Evolutionary conservation across 805 yeast species (phyloP), one percentile per base, ranked within the genome.

Genomic region (Cyberlindnera galapagoensis): DNA sequence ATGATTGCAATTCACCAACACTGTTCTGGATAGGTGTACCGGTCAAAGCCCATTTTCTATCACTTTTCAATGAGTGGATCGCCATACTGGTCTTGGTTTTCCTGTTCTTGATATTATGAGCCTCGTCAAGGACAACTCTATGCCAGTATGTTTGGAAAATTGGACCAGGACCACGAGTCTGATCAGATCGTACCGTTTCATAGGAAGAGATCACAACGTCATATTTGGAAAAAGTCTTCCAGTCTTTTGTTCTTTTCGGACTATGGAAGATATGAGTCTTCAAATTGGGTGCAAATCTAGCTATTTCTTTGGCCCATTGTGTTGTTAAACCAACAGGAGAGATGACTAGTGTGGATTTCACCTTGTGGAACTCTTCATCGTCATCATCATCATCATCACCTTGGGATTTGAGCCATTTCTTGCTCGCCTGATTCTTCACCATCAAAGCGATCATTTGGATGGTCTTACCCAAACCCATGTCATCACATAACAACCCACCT

Each of bases 401-500:
- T 8, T 33, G 13, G 15, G 21, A 19, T 7, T 33, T 25, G n/a
- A 41, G 26, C 10, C 38, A 39, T 3, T 36, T 40, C 11, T 36
- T 42, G n/a, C 34, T 18, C 3, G 51, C 40, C 15, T 24, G 30
- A 38, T 64, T 59, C 6, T 59, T 54, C 15, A 63, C 42, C 42
- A 66, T 61, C 38, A 85, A 59, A 0, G 92, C 80, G 25, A 76
- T 61, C 10, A 83, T 73, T 56, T 85, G 95, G 29, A 85, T 73
- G 0, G 95, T 85, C 49, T 85, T 85, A 31, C 95, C 95, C 11
- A 85, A 62, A 12, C 95, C 95, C 95, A 85, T 85, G 57, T 82
- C 94, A 52, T 84, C 95, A 49, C 92, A 84, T 24, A 84, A 59
- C n/a, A 76, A 32, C 4, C 82, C 84, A 18, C 83, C 83, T 35